These are phyloP conservation scores for Rhododendron griersonianum DNA, from an alignment of 148 eudicot genomes.

Conservation along the genomic window DNA sequence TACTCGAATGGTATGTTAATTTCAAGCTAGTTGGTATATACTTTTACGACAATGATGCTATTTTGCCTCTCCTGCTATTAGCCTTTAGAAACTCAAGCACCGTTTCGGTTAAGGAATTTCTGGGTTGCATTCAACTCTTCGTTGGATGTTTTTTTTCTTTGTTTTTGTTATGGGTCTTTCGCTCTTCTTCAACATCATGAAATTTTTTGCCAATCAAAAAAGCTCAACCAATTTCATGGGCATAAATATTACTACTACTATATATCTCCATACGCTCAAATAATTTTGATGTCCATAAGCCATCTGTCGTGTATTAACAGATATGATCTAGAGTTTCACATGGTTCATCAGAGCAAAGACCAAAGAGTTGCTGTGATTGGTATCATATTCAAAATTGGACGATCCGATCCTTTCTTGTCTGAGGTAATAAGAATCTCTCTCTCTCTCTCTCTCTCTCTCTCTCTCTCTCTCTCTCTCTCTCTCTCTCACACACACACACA, in stretches of 20 bases:
- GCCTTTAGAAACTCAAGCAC: no score
- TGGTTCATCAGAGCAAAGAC: slow-evolving; percentile 28
- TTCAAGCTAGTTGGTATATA: no score
- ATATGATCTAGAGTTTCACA: slow-evolving; percentile 33
- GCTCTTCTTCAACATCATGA: no score
- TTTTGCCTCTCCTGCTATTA: no score
- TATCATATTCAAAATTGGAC: slow-evolving; percentile 35
- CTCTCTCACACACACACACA: neutral
- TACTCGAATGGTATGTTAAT: no score
- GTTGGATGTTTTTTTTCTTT: no score
- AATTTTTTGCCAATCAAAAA: no score
- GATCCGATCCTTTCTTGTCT: slow-evolving; percentile 25
- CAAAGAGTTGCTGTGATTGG: slow-evolving; percentile 30
- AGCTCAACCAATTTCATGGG: no score
- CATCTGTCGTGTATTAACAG: slow-evolving; percentile 9
- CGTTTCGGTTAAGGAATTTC: no score
- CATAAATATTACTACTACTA: neutral
- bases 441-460: neutral
- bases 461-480: neutral
- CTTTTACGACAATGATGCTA: no score
- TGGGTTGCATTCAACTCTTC: no score
- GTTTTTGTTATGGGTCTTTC: no score
- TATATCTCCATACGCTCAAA: neutral
- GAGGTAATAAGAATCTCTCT: slow-evolving; percentile 16
- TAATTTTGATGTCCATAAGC: neutral